Evolutionary conservation across 768 basidiomycete genomes (phyloP).

Genomic region (Russula emetica): DNA sequence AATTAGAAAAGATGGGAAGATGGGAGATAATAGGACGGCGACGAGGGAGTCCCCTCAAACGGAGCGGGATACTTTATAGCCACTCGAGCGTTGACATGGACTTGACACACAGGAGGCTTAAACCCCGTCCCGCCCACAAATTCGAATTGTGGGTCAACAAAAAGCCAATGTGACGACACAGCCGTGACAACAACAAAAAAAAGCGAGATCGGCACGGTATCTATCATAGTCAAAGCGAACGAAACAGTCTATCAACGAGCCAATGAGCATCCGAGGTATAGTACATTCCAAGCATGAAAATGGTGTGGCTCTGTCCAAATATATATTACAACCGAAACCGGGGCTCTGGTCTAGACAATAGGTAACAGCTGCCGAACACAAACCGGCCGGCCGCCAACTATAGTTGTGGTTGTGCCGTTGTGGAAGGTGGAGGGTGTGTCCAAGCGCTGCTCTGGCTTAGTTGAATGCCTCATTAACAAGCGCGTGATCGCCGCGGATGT

Average conservation of each 20-base stretch:
- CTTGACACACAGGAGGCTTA: neutral
- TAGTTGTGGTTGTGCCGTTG: neutral
- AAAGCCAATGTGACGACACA: neutral
- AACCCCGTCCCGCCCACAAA: too few species aligned
- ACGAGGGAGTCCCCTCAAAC: too few species aligned
- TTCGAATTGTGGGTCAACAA: neutral
- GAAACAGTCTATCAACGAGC: neutral
- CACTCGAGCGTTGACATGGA: neutral
- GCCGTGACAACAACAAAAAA: neutral
- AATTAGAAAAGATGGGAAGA: neutral
- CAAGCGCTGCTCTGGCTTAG: neutral
- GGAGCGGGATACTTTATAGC: constrained; percentile 5
- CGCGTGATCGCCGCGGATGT: constrained; percentile 9
- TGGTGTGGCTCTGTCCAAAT: neutral
- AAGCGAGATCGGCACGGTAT: neutral
- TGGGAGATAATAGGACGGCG: neutral
- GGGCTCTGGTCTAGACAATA: neutral
- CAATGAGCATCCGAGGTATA: neutral
- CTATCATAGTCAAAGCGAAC: neutral
- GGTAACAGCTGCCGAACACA: neutral
- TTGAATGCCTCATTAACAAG: constrained; percentile 9
- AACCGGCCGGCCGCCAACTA: neutral
- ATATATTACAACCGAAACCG: neutral
- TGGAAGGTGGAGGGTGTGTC: neutral
- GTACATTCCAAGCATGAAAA: neutral